Evolutionary conservation across 176 grass and related monocot genomes (phyloP), one percentile per base, ranked within the genome.

Genomic region (Saccharum officinarum): DNA sequence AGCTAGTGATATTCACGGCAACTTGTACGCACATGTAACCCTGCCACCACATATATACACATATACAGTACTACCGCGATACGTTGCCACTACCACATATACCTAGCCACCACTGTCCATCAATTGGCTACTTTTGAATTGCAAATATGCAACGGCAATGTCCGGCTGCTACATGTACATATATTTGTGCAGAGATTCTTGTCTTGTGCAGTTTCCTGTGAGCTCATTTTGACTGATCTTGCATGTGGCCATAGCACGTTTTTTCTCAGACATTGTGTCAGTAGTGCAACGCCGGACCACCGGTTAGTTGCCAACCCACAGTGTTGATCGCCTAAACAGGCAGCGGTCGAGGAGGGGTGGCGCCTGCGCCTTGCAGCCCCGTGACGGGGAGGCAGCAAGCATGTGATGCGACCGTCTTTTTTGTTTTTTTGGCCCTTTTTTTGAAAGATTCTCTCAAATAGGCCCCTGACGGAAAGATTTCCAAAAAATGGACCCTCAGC

Each of bases 311-410:
- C 22, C 85, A 16, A 11, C 85, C 69, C 77, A 73, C 22, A 30
- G 57, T 74, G 57, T 67, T 31, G 67, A 40, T 42, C 77, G 11
- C 2, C 69, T 7, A 66, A 86, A 86, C 77, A 66, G 57, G 69
- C 3, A 64, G 77, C 69, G 84, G 30, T 36, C 13, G 8, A 8
- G 20, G 10, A 4, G 3, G 47, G 46, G 14, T 61, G 22, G 22
- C 22, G 37, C 37, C 6, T 20, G 52, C 18, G 50, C 13, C 41
- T 49, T 15, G 46, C 14, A 49, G 49, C 52, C 52, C 57, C 57
- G 34, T 67, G 67, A 73, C 0, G n/a, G 0, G 33, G 22, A 18
- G 52, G n/a, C 57, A 65, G 9, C 18, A 2, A 40, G 40, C 50
- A 77, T 63, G 64, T 71, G 72, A 36, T 25, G n/a, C n/a, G n/a